Conservation (phyloP, 495 filamentous ascomycete genomes). For the Aspergillus olivimuriae region DNA sequence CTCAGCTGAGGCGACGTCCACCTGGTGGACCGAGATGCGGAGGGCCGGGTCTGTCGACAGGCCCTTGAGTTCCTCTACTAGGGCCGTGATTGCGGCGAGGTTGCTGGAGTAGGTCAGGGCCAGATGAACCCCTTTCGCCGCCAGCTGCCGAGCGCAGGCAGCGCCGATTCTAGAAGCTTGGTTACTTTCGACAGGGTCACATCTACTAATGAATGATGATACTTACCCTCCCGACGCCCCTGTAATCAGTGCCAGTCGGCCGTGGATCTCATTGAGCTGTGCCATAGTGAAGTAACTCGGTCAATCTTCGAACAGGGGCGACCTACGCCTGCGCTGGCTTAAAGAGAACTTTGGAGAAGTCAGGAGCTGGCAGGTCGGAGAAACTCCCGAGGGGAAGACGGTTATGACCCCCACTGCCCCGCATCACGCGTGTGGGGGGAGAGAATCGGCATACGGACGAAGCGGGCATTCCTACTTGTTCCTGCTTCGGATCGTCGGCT, state of each 20-base stretch:
- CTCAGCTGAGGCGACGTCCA: slow-evolving; percentile 47
- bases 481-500: too few relatives aligned
- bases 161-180: slow-evolving; percentile 47
- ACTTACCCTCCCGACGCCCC: slow-evolving; percentile 60
- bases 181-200: neutral
- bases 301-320: too few relatives aligned
- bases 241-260: slow-evolving; percentile 57
- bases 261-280: slow-evolving; percentile 45
- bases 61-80: slow-evolving; percentile 36
- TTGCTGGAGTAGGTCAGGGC: slow-evolving; percentile 58
- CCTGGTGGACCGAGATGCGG: slow-evolving; percentile 48
- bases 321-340: too few relatives aligned
- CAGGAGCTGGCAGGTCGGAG: slow-evolving; percentile 1
- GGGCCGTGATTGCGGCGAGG: slow-evolving; percentile 34
- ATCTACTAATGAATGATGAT: neutral
- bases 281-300: too few relatives aligned
- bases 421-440: neutral
- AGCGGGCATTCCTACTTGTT: too few relatives aligned
- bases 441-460: neutral
- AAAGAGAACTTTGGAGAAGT: neutral
- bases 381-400: slow-evolving; percentile 3
- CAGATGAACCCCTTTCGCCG: slow-evolving; percentile 45
- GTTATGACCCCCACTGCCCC: neutral
- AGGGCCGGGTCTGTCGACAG: slow-evolving; percentile 27
- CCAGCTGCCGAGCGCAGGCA: slow-evolving; percentile 52